Evolutionary conservation across 2,329 filamentous ascomycete genomes (phyloP).

Genomic region (Parascedosporium putredinis): DNA sequence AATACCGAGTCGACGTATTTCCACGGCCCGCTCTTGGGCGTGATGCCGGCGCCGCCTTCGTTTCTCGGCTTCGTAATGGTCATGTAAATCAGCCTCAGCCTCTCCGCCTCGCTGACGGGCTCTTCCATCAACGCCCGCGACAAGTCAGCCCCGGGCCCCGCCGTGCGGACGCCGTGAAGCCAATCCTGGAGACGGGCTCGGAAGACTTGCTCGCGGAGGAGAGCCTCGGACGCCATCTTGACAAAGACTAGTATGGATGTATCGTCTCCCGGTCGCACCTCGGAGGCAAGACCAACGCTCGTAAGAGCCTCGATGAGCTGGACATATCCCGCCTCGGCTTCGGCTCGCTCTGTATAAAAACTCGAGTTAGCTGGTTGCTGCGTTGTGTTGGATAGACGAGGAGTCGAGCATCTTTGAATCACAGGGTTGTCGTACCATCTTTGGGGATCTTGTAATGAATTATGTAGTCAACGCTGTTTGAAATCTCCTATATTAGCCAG

Average conservation of each 20-base stretch:
- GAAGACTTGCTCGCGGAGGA: slow-evolving; percentile 73
- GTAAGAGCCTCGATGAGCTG: slow-evolving; percentile 67
- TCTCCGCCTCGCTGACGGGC: slow-evolving; percentile 77
- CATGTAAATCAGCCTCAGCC: slow-evolving; percentile 77
- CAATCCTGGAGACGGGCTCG: slow-evolving; percentile 84
- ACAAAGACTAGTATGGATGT: slow-evolving; percentile 74
- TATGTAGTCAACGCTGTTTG: slow-evolving; percentile 70
- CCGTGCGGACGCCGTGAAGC: slow-evolving; percentile 76
- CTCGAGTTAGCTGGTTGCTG: neutral
- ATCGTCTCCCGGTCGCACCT: slow-evolving; percentile 72
- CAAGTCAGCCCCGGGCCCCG: slow-evolving; percentile 65
- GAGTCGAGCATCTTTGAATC: no score
- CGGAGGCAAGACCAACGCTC: slow-evolving; percentile 70
- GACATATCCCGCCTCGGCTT: slow-evolving; percentile 66
- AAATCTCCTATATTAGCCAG: no score
- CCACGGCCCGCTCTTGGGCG: slow-evolving; percentile 59
- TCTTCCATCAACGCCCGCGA: slow-evolving; percentile 54
- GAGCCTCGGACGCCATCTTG: slow-evolving; percentile 63
- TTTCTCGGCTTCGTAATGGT: slow-evolving; percentile 64
- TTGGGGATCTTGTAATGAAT: slow-evolving; percentile 66
- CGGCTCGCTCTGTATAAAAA: slow-evolving; percentile 43
- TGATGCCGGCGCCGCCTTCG: slow-evolving; percentile 72
- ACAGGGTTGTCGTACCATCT: slow-evolving; percentile 55
- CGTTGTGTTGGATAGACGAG: neutral
- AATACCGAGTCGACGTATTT: slow-evolving; percentile 64